These are phyloP conservation scores for Penicillium odoratum DNA, from an alignment of 495 filamentous ascomycete species.

Conservation along the genomic window DNA sequence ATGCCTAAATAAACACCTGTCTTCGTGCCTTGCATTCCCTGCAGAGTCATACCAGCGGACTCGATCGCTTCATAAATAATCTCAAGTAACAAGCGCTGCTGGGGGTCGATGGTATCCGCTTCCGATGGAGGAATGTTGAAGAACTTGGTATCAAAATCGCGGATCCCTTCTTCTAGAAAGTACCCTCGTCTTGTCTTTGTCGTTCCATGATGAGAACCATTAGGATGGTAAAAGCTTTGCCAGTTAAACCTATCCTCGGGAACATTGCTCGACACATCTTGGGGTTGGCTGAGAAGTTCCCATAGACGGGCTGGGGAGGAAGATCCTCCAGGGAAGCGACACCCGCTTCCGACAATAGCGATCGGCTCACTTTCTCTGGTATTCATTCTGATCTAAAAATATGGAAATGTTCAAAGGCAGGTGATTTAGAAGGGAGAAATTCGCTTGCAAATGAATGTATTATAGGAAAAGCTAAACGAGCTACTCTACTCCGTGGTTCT, in stretches of 20 bases:
- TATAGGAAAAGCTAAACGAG: neutral
- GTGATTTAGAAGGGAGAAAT: neutral
- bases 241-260: neutral
- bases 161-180: slow-evolving; percentile 33
- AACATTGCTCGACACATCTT: neutral
- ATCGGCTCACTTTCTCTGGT: neutral
- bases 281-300: neutral
- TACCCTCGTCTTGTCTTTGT: slow-evolving; percentile 27
- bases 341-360: slow-evolving; percentile 3
- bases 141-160: slow-evolving; percentile 44
- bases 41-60: slow-evolving; percentile 9
- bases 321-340: slow-evolving; percentile 6
- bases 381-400: neutral
- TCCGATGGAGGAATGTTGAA: slow-evolving; percentile 55
- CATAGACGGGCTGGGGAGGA: neutral
- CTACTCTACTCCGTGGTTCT: neutral
- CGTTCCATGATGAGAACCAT: slow-evolving; percentile 16
- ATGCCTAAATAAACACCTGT: slow-evolving; percentile 26
- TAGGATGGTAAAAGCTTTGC: slow-evolving; percentile 19
- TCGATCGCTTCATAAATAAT: slow-evolving; percentile 56
- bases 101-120: slow-evolving; percentile 41
- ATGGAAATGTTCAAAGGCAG: neutral
- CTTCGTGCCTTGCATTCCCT: neutral
- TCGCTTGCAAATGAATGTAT: neutral
- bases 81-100: slow-evolving; percentile 44